Conservation (phyloP, 1,284 basidiomycete genomes). For the Caloboletus firmus region DNA sequence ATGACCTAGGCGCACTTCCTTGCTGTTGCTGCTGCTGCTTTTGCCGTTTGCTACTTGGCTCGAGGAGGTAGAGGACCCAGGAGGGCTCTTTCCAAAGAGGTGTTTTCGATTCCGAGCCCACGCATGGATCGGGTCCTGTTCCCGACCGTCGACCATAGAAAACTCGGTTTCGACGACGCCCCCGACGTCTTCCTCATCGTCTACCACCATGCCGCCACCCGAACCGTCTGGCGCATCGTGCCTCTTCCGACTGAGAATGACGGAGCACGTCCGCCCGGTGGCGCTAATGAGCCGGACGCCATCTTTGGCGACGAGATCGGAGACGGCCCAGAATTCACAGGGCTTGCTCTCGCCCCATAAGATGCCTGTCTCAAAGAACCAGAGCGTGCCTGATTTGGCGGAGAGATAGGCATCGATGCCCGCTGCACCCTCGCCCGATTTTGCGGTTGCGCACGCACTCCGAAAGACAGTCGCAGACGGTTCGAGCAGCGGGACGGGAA, state of each 20-base stretch:
- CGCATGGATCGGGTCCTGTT: conserved; percentile 60
- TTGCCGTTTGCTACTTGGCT: conserved; percentile 1
- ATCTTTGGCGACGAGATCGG: conserved; percentile 52
- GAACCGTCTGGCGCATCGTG: conserved; percentile 10
- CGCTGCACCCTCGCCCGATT: conserved; percentile 45
- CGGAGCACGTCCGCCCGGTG: conserved; percentile 65
- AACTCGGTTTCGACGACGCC: conserved; percentile 66
- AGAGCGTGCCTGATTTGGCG: conserved; percentile 68
- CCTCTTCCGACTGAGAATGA: conserved; percentile 52
- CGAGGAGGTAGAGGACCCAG: not conserved
- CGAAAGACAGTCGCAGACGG: conserved; percentile 55
- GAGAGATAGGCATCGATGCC: conserved; percentile 67
- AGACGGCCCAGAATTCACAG: conserved; percentile 71
- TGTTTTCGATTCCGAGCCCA: conserved; percentile 61
- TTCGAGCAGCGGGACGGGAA: conserved; percentile 47
- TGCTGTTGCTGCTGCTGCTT: conserved; percentile 15
- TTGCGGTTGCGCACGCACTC: conserved; percentile 44
- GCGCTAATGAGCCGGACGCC: conserved; percentile 64
- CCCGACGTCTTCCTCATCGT: conserved; percentile 38
- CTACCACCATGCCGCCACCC: not conserved
- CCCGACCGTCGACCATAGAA: conserved; percentile 66
- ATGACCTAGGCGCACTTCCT: conserved; percentile 12
- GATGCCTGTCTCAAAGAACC: conserved; percentile 67
- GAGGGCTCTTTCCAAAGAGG: conserved; percentile 50
- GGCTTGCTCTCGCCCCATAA: conserved; percentile 73